Percentiles rank a stretch among this genome's conserved stretches.
Evolutionary conservation across 164 flowering plant genomes (phyloP).

Genomic region (Cinnamomum chago): DNA sequence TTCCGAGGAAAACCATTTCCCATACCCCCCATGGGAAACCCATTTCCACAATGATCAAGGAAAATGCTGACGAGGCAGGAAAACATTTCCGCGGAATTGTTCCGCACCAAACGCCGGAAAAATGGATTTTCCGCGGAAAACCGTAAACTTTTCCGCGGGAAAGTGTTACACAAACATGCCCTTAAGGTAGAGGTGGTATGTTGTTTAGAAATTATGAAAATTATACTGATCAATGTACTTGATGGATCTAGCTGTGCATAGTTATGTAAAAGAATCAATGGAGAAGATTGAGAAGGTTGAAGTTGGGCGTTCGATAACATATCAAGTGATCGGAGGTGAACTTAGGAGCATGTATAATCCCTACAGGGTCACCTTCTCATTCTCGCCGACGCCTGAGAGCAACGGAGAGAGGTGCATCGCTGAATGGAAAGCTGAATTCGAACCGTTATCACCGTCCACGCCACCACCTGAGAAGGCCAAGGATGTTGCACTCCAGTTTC

Average conservation of each 20-base stretch:
- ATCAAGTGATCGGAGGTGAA: conserved; percentile 37
- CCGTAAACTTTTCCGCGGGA: no score
- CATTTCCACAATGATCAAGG: no score
- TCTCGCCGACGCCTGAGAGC: conserved; percentile 19
- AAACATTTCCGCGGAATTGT: no score
- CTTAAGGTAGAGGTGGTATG: no score
- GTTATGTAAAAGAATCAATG: conserved; percentile 45
- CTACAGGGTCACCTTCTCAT: conserved; percentile 51
- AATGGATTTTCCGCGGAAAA: no score
- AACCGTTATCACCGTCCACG: conserved; percentile 29
- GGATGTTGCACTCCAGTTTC: conserved; percentile 38
- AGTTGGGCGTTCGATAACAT: conserved; percentile 36
- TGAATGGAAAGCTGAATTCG: conserved; percentile 44
- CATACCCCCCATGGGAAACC: no score
- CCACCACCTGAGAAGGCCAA: conserved; percentile 48
- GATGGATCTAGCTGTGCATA: conserved; percentile 26
- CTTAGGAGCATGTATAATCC: conserved; percentile 40
- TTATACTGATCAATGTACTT: not conserved
- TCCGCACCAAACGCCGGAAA: no score
- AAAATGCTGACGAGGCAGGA: no score
- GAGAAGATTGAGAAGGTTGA: conserved; percentile 55
- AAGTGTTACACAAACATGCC: no score
- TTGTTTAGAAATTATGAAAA: no score
- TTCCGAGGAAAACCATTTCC: no score
- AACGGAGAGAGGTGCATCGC: conserved; percentile 32